Evolutionary conservation across 2,329 filamentous ascomycete species (phyloP).

Genomic region (Sporothrix dimorphospora): DNA sequence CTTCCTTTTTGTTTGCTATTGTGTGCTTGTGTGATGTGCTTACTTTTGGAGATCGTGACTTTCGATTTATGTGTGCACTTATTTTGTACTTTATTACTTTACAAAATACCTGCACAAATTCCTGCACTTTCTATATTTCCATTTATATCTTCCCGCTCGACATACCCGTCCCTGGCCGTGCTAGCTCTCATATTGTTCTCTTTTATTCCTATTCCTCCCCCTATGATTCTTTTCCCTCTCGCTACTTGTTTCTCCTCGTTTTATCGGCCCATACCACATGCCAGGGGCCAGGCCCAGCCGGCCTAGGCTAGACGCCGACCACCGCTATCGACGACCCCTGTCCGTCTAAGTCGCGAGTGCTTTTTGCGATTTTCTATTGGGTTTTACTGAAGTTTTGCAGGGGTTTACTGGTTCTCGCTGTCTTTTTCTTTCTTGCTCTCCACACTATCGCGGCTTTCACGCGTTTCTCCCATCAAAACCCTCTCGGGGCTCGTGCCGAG

Average conservation of each 20-base stretch:
- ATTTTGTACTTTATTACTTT: not conserved
- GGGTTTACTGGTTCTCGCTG: not conserved
- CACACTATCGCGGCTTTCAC: not conserved
- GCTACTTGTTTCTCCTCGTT: not conserved
- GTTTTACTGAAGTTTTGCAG: not conserved
- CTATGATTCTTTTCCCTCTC: not conserved
- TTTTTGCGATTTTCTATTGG: not conserved
- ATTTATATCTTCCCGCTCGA: slow-evolving; percentile 2
- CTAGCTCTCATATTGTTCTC: not conserved
- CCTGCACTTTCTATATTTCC: not conserved
- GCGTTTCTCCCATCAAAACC: not conserved
- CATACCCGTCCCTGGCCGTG: not conserved
- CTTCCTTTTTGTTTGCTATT: not conserved
- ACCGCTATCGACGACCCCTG: slow-evolving; percentile 1
- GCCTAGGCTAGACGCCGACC: slow-evolving; percentile 2
- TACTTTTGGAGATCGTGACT: not conserved
- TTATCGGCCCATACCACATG: slow-evolving; percentile 18
- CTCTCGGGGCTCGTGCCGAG: not conserved
- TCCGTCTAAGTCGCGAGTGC: not conserved
- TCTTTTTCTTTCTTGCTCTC: not conserved
- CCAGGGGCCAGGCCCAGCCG: not conserved
- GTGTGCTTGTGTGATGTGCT: not conserved
- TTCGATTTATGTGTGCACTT: not conserved
- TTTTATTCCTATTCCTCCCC: not conserved
- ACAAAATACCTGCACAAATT: not conserved